Conservation (phyloP, 805 yeast species). For the Metahyphopichia silvanorum region DNA sequence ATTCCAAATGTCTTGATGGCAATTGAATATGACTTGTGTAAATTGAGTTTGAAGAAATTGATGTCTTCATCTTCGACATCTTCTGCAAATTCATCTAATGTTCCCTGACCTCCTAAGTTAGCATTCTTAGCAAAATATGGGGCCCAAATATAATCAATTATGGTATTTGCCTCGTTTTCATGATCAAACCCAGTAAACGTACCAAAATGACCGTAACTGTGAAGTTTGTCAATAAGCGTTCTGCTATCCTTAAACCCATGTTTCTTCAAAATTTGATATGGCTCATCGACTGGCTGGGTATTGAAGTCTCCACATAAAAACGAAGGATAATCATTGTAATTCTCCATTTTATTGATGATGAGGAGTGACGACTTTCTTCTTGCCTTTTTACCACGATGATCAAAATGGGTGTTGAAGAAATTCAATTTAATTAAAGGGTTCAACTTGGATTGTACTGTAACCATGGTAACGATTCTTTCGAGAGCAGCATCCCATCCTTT, state of each 20-base stretch:
- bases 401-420: slow-evolving; percentile 42
- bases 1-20: slow-evolving; percentile 36
- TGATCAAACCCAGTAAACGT: slow-evolving; percentile 51
- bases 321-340: slow-evolving; percentile 28
- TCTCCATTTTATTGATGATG: slow-evolving; percentile 31
- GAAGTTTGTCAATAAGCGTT: slow-evolving; percentile 17
- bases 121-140: slow-evolving; percentile 19
- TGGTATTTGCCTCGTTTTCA: slow-evolving; percentile 19
- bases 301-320: slow-evolving; percentile 43
- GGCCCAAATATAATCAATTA: slow-evolving; percentile 48
- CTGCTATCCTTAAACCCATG: slow-evolving; percentile 40
- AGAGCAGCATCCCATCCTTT: slow-evolving; percentile 43
- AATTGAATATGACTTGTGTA: slow-evolving; percentile 19
- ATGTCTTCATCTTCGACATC: slow-evolving; percentile 2
- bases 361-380: slow-evolving; percentile 30
- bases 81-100: background rate
- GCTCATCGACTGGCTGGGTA: slow-evolving; percentile 39
- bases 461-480: slow-evolving; percentile 39
- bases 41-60: slow-evolving; percentile 9
- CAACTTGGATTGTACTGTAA: slow-evolving; percentile 25
- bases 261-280: slow-evolving; percentile 33
- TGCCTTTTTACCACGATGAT: slow-evolving; percentile 37
- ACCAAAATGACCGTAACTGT: slow-evolving; percentile 38
- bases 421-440: slow-evolving; percentile 27
- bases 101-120: background rate